Percentiles rank a stretch among this genome's conserved stretches.
Evolutionary conservation across 2,329 filamentous ascomycete species (phyloP).

Genomic region (Didymosphaeria variabile): DNA sequence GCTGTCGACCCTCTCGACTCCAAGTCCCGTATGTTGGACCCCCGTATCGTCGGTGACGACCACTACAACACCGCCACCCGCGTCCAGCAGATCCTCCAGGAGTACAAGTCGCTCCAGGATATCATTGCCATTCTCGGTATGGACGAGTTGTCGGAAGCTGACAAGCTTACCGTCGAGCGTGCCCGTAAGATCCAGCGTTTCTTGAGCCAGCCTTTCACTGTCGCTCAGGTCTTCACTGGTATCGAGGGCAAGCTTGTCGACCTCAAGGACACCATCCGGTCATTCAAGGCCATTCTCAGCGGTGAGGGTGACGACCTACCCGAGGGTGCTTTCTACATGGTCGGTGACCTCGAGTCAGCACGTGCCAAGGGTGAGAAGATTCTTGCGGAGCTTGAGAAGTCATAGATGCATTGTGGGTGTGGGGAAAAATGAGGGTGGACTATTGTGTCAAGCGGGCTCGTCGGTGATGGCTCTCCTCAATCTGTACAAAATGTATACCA

Average conservation of each 20-base stretch:
- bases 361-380: constrained; percentile 99
- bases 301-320: constrained; percentile 97
- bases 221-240: constrained; percentile 83
- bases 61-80: constrained; percentile 95
- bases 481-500: constrained; percentile 51
- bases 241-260: constrained; percentile 98
- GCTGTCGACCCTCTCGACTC: constrained; percentile 99
- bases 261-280: constrained; percentile 96
- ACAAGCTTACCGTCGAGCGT: constrained; percentile 99
- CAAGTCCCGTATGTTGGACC: constrained; percentile 99
- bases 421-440: constrained; percentile 45
- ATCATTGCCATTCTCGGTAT: constrained; percentile 99
- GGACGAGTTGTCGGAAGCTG: constrained; percentile 98
- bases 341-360: constrained; percentile 92
- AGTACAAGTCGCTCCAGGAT: constrained; percentile 99
- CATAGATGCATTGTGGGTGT: constrained; percentile 44
- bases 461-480: constrained; percentile 42
- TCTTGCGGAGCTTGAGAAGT: constrained; percentile 84
- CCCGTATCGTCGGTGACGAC: constrained; percentile 96
- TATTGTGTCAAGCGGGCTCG: constrained; percentile 43
- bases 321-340: constrained; percentile 96
- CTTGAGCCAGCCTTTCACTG: constrained; percentile 98
- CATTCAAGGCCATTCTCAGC: constrained; percentile 95
- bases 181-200: constrained; percentile 99
- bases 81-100: constrained; percentile 99